phyloP scores from a whole-genome alignment of 2,329 filamentous ascomycete species.

The Xylaria sp. region DNA sequence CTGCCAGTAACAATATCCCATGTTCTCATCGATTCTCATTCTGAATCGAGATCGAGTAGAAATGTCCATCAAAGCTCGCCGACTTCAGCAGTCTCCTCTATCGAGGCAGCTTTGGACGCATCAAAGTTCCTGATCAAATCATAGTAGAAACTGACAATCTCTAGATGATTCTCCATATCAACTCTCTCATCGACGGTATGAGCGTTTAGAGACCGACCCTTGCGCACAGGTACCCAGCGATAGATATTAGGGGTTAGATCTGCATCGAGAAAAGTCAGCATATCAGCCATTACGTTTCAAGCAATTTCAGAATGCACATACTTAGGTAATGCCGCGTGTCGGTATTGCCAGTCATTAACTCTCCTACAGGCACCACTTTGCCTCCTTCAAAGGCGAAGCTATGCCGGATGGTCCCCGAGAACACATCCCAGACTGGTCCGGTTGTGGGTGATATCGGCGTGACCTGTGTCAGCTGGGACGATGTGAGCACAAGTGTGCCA shows the following conservation, averaged over 20 bases:
- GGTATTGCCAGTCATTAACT: constrained; percentile 54
- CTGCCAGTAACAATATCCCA: not conserved
- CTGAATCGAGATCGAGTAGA: not conserved
- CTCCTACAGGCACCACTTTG: constrained; percentile 52
- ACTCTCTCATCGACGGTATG: constrained; percentile 55
- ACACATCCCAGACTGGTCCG: constrained; percentile 48
- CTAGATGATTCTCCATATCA: constrained; percentile 54
- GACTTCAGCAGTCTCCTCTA: constrained; percentile 16
- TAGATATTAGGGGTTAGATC: constrained; percentile 53
- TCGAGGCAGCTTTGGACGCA: constrained; percentile 40
- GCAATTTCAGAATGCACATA: constrained; percentile 37
- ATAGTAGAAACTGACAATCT: constrained; percentile 54
- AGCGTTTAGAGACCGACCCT: constrained; percentile 48
- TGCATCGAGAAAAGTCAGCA: constrained; percentile 34
- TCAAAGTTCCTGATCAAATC: constrained; percentile 54
- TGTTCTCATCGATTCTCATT: too few species aligned
- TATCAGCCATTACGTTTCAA: constrained; percentile 5
- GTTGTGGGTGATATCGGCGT: constrained; percentile 53
- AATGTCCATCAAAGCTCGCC: constrained; percentile 40
- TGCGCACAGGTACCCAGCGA: constrained; percentile 53
- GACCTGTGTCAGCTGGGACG: constrained; percentile 49
- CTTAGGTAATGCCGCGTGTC: constrained; percentile 53
- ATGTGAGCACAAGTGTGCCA: constrained; percentile 53
- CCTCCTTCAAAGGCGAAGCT: constrained; percentile 52
- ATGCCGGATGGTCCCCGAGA: constrained; percentile 51